Conservation (phyloP, 176 grass and related monocot species). For the Paspalum vaginatum region DNA sequence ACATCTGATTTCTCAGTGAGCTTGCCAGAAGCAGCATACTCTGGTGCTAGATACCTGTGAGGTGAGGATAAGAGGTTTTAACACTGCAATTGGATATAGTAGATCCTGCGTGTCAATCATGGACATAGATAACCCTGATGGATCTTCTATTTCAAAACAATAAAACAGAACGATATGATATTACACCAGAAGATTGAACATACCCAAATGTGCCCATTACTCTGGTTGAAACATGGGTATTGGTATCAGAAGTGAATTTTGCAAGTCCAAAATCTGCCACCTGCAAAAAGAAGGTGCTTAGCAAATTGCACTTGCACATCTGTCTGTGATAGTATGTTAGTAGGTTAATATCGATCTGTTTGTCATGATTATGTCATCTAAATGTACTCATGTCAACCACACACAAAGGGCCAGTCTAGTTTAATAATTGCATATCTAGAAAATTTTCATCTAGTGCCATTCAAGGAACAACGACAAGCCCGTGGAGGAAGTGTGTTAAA, state of each 20-base stretch:
- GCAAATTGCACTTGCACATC: not conserved
- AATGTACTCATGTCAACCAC: slow-evolving; percentile 30
- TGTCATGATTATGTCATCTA: slow-evolving; percentile 3
- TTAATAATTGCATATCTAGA: not conserved
- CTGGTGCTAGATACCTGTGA: slow-evolving; percentile 91
- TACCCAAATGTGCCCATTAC: slow-evolving; percentile 98
- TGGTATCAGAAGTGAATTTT: slow-evolving; percentile 75
- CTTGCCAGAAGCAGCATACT: slow-evolving; percentile 97
- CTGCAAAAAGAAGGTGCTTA: slow-evolving; percentile 50
- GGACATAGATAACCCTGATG: not conserved
- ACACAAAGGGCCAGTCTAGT: slow-evolving; percentile 7
- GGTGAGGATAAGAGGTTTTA: slow-evolving; percentile 18
- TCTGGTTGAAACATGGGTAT: slow-evolving; percentile 94
- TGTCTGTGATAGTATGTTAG: slow-evolving; percentile 1
- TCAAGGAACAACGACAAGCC: slow-evolving; percentile 2
- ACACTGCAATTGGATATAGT: not conserved
- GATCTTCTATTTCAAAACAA: not conserved
- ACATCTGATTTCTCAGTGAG: slow-evolving; percentile 96
- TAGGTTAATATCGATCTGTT: slow-evolving; percentile 33
- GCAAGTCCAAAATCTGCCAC: slow-evolving; percentile 99
- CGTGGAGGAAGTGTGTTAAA: not conserved
- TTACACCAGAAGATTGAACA: slow-evolving; percentile 19
- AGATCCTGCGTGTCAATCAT: not conserved
- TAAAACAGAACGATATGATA: slow-evolving; percentile 25
- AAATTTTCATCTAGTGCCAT: not conserved